These are phyloP conservation scores for Sarocladium oryzae DNA, from an alignment of 2,329 filamentous ascomycete species.

Conservation along the genomic window DNA sequence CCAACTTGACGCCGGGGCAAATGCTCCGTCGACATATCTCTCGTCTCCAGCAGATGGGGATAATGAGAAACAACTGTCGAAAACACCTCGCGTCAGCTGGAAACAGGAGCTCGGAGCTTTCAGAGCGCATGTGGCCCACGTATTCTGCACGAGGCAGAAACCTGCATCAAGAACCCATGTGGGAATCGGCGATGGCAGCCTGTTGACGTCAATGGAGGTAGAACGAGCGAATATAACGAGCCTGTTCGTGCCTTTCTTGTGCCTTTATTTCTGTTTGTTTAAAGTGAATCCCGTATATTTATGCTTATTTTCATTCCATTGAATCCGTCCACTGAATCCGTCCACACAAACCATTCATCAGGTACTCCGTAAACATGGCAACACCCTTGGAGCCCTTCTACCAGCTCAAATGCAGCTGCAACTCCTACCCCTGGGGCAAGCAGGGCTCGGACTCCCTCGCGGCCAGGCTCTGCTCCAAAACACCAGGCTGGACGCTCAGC, in stretches of 20 bases:
- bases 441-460: constrained; percentile 59
- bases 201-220: constrained; percentile 5
- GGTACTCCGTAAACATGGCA: constrained; percentile 9
- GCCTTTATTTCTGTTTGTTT: too few relatives aligned
- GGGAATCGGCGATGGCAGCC: too few relatives aligned
- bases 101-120: not conserved
- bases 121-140: not conserved
- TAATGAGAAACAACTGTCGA: too few relatives aligned
- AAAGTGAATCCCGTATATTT: too few relatives aligned
- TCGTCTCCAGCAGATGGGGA: too few relatives aligned
- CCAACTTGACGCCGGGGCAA: not conserved
- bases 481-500: constrained; percentile 38
- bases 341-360: too few relatives aligned
- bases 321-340: too few relatives aligned
- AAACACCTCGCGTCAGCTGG: not conserved
- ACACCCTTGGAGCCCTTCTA: constrained; percentile 28
- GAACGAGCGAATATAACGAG: too few relatives aligned
- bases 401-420: constrained; percentile 39
- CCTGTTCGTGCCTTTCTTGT: too few relatives aligned
- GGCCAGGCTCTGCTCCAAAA: constrained; percentile 58
- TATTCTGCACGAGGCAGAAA: too few relatives aligned
- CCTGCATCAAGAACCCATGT: too few relatives aligned
- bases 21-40: not conserved
- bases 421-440: constrained; percentile 67
- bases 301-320: too few relatives aligned